Conservation (phyloP, 2,329 filamentous ascomycete species). For the Parascedosporium putredinis region DNA sequence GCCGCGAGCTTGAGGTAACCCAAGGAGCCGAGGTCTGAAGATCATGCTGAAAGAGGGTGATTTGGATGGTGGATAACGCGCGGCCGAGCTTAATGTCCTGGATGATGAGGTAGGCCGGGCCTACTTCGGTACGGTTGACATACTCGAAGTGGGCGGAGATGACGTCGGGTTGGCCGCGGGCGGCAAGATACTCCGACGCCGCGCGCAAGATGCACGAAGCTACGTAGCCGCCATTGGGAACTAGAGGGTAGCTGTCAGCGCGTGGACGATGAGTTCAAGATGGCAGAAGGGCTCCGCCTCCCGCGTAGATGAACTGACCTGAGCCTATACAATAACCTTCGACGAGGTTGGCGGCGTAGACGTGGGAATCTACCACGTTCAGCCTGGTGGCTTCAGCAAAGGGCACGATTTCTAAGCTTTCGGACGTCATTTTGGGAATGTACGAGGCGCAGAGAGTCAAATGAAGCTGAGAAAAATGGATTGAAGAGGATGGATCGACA, state of each 20-base stretch:
- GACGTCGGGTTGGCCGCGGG: conserved; percentile 25
- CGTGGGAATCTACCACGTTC: conserved; percentile 16
- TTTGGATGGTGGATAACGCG: conserved; percentile 29
- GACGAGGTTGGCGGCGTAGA: conserved; percentile 16
- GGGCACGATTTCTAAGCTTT: not conserved
- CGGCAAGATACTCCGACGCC: conserved; percentile 14
- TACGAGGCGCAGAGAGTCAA: not conserved
- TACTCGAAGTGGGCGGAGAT: conserved; percentile 31
- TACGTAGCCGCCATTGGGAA: conserved; percentile 37
- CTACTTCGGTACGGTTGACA: conserved; percentile 25
- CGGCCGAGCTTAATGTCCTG: conserved; percentile 31
- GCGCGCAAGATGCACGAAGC: conserved; percentile 29
- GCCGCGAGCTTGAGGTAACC: conserved; percentile 21
- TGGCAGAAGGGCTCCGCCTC: too few species aligned
- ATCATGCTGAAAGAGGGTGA: conserved; percentile 29
- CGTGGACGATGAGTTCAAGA: too few species aligned
- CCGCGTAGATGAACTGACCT: conserved; percentile 12
- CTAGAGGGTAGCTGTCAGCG: conserved; percentile 12
- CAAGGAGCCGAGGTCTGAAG: conserved; percentile 24
- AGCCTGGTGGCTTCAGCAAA: conserved; percentile 14
- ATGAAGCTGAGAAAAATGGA: too few species aligned
- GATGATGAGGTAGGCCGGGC: conserved; percentile 26
- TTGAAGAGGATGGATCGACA: too few species aligned
- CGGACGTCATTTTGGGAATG: not conserved
- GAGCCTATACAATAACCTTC: conserved; percentile 15